These are phyloP conservation scores for Termitomyces sp. DNA, from an alignment of 768 basidiomycete species.

Conservation along the genomic window DNA sequence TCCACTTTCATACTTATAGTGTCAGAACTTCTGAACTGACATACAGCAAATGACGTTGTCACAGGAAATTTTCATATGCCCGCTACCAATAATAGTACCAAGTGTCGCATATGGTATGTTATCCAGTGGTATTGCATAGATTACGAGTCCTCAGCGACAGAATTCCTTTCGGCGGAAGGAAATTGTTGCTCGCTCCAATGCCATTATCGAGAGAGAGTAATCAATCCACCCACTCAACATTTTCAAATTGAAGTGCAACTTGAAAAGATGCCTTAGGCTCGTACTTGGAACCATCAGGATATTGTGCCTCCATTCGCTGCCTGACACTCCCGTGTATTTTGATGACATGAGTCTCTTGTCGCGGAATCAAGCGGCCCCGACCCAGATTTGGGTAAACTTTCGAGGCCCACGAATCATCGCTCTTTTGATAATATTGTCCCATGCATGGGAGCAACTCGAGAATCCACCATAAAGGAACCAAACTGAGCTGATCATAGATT, in stretches of 20 bases:
- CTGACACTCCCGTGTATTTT: constrained; percentile 49
- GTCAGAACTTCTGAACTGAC: no score
- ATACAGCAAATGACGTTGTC: no score
- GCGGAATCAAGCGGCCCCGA: constrained; percentile 31
- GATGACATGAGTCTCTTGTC: constrained; percentile 25
- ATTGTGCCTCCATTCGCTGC: constrained; percentile 47
- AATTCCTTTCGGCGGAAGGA: no score
- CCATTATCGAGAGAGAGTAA: no score
- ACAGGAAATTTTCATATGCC: no score
- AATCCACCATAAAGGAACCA: constrained; percentile 55
- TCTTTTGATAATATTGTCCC: constrained; percentile 30
- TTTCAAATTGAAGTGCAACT: constrained; percentile 2
- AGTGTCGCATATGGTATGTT: no score
- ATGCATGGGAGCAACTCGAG: constrained; percentile 55
- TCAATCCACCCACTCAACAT: constrained; percentile 15
- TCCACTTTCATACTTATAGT: no score
- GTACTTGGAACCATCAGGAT: constrained; percentile 27
- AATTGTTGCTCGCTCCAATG: no score
- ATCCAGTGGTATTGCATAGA: no score
- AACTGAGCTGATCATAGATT: constrained; percentile 51
- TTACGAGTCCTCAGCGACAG: no score
- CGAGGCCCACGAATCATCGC: constrained; percentile 30
- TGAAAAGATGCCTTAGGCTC: constrained; percentile 17
- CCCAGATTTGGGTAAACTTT: constrained; percentile 33
- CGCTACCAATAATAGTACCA: not conserved